Conservation (phyloP, 192 early-diverging fungal species). For the Linnemannia elongata region DNA sequence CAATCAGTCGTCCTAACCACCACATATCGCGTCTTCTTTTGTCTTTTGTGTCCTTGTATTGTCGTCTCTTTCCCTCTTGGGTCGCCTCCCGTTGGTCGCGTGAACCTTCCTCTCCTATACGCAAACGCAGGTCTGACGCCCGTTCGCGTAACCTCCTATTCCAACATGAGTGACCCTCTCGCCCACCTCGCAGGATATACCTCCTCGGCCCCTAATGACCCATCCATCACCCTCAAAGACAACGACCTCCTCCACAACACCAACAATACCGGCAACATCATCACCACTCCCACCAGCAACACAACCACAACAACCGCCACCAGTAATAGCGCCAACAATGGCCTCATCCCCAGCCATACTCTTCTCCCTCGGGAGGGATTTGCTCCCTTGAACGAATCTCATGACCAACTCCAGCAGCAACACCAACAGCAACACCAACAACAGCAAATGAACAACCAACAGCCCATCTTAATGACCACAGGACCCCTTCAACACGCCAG, state of each 20-base stretch:
- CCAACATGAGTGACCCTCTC: conserved; percentile 33
- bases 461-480: conserved; percentile 33
- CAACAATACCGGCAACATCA: conserved; percentile 12
- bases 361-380: conserved; percentile 29
- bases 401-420: conserved; percentile 32
- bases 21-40: not conserved
- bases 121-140: not conserved
- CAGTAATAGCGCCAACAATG: conserved; percentile 1
- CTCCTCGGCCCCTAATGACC: conserved; percentile 53
- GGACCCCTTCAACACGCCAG: conserved; percentile 23
- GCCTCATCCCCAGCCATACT: not conserved
- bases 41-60: not conserved
- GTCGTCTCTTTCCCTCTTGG: not conserved
- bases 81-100: not conserved
- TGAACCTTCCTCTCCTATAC: not conserved
- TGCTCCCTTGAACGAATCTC: conserved; percentile 34
- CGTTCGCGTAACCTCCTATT: not conserved
- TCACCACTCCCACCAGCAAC: conserved; percentile 9
- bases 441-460: conserved; percentile 24
- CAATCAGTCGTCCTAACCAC: too few relatives aligned
- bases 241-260: conserved; percentile 11
- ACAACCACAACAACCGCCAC: conserved; percentile 3
- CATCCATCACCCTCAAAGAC: conserved; percentile 9
- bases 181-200: conserved; percentile 41
- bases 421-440: conserved; percentile 35